Evolutionary conservation across 148 eudicot genomes (phyloP).

Genomic region (Agrostemma githago): DNA sequence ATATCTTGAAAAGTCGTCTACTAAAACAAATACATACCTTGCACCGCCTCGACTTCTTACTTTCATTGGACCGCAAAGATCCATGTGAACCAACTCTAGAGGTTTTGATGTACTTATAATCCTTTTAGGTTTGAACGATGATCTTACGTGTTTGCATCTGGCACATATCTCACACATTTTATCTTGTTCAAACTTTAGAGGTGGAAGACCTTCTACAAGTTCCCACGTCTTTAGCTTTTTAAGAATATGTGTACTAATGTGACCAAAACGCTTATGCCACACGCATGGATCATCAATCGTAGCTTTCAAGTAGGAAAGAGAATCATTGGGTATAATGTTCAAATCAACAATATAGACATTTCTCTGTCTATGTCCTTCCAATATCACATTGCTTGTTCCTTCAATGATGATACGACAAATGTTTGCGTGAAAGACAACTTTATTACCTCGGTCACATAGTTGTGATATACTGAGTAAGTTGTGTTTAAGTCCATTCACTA

Average conservation of each 20-base stretch:
- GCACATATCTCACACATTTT: too few relatives aligned
- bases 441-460: too few relatives aligned
- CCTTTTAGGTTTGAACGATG: too few relatives aligned
- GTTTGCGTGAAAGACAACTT: too few relatives aligned
- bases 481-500: too few relatives aligned
- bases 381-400: too few relatives aligned
- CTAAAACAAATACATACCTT: not conserved
- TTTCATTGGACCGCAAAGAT: not conserved
- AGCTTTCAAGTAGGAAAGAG: not conserved
- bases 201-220: not conserved
- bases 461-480: too few relatives aligned
- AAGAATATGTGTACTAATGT: not conserved
- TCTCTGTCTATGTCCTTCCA: not conserved
- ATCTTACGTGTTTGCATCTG: too few relatives aligned
- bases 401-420: too few relatives aligned
- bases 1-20: conserved; percentile 10
- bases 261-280: conserved; percentile 6
- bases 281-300: not conserved
- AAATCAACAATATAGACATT: not conserved
- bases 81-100: not conserved
- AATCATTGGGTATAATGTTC: not conserved
- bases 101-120: not conserved
- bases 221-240: not conserved
- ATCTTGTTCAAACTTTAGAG: too few relatives aligned
- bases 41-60: not conserved